These are phyloP conservation scores for Chalciporus piperatus DNA, from an alignment of 768 basidiomycete genomes.

Conservation along the genomic window DNA sequence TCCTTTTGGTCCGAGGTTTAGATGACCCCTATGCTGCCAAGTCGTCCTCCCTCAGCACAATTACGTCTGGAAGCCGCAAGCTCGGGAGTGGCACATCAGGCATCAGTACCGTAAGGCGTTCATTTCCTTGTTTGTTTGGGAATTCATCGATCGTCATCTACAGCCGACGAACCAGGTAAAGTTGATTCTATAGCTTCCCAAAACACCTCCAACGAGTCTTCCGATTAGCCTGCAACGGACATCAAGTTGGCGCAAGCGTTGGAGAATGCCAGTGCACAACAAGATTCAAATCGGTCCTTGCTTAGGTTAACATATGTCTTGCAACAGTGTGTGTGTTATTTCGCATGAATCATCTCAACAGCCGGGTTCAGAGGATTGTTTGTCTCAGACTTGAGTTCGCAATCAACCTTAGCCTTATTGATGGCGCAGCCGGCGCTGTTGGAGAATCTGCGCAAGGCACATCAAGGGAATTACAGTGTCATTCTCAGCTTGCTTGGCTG, in stretches of 20 bases:
- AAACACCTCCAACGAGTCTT: constrained; percentile 7
- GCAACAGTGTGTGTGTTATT: constrained; percentile 59
- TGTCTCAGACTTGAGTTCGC: constrained; percentile 61
- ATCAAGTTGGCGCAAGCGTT: constrained; percentile 59
- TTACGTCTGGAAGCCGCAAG: constrained; percentile 9
- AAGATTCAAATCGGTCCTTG: constrained; percentile 72
- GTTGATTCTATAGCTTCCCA: background rate
- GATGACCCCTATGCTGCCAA: constrained; percentile 74
- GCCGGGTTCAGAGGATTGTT: background rate
- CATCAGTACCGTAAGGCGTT: constrained; percentile 45
- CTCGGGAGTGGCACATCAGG: constrained; percentile 34
- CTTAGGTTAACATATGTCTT: constrained; percentile 76
- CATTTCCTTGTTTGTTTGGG: background rate
- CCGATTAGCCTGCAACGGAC: constrained; percentile 45
- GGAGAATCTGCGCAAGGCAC: constrained; percentile 85
- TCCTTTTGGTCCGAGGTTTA: constrained; percentile 57
- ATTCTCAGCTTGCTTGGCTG: constrained; percentile 92
- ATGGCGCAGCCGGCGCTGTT: constrained; percentile 76
- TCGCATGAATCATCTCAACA: background rate
- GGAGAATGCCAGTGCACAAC: constrained; percentile 76
- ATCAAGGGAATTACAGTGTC: constrained; percentile 89
- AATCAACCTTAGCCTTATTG: constrained; percentile 82
- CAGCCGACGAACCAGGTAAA: constrained; percentile 31
- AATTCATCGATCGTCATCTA: constrained; percentile 5
- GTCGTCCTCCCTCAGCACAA: constrained; percentile 14